Evolutionary conservation across 2,329 filamentous ascomycete species (phyloP), one percentile per base, ranked within the genome.

Genomic region (Colletotrichum australisinense): DNA sequence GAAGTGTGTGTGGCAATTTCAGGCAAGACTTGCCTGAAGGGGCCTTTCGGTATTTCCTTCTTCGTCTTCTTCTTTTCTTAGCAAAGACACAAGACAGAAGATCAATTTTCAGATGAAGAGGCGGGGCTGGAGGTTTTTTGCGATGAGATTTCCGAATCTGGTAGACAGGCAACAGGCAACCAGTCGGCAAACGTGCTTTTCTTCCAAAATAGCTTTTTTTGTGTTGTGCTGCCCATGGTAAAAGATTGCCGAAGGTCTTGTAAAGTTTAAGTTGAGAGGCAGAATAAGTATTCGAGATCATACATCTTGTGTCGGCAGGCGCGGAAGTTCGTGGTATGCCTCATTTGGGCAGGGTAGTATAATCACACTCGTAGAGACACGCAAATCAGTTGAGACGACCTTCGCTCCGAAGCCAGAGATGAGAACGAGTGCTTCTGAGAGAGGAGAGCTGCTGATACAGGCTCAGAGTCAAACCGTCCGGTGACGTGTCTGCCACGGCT

Each of bases 141-240:
- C 59, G 59, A 64, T 24, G 7, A 7, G 42, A 24, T 49, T 73
- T 28, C 46, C 59, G 3, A 5, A 22, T 69, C n/a, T 24, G 58
- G 38, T 46, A 22, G 42, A n/a, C 42, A 42, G 32, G 32, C 38
- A 19, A n/a, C 42, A 42, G 32, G 32, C 38, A 19, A n/a, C 42
- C 42, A 35, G 49, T 26, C 8, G 14, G 28, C 30, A 38, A 38
- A 26, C n/a, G 3, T 46, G 1, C 42, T 2, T 46, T 46, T n/a
- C 0, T 6, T 49, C 42, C 7, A 49, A 49, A 49, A 49, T 49
- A 49, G 42, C 19, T 11, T 49, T 11, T 49, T 49, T 4, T 11
- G 19, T 8, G 19, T 49, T 49, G 3, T 49, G 42, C 42, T 49
- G 42, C 42, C 42, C 42, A n/a, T 19, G 7, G 7, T 7, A 49